Percentiles rank a stretch among this genome's conserved stretches.
Evolutionary conservation across 768 basidiomycete genomes (phyloP).

Genomic region (Phaeotremella fagi): DNA sequence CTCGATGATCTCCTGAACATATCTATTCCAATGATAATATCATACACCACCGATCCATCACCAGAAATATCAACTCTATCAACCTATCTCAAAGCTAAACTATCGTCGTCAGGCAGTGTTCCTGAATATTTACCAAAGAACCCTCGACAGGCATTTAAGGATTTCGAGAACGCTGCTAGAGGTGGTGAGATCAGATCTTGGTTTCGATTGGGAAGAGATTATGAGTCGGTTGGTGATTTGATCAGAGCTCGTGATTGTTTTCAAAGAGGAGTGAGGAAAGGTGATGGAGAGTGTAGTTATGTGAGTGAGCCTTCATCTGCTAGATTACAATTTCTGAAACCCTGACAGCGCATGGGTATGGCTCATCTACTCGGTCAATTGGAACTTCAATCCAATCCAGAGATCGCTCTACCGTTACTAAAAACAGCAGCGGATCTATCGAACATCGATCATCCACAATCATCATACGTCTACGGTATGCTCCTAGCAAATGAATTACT

Average conservation of each 20-base stretch:
- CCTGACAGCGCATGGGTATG: constrained; percentile 77
- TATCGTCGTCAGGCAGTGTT: constrained; percentile 61
- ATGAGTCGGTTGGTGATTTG: constrained; percentile 74
- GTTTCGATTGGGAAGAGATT: constrained; percentile 87
- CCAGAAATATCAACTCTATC: constrained; percentile 63
- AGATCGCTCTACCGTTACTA: constrained; percentile 65
- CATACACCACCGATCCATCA: constrained; percentile 37
- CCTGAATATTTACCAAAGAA: constrained; percentile 61
- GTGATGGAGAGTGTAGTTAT: constrained; percentile 75
- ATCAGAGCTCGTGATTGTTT: constrained; percentile 76
- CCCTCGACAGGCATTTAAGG: constrained; percentile 75
- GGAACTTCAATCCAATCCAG: constrained; percentile 55
- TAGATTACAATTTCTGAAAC: not conserved
- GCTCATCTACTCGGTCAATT: constrained; percentile 87
- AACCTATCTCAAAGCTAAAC: constrained; percentile 66
- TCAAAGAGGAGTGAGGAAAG: constrained; percentile 68
- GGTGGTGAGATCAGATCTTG: constrained; percentile 74
- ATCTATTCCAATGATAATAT: constrained; percentile 56
- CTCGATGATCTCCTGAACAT: constrained; percentile 62
- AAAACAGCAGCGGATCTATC: constrained; percentile 71
- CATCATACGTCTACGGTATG: constrained; percentile 63
- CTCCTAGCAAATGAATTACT: constrained; percentile 75
- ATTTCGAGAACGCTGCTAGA: constrained; percentile 78
- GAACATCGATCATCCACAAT: constrained; percentile 72
- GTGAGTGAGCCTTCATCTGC: constrained; percentile 52